These are phyloP conservation scores for Alternaria panax DNA, from an alignment of 2,329 filamentous ascomycete genomes.

Conservation along the genomic window DNA sequence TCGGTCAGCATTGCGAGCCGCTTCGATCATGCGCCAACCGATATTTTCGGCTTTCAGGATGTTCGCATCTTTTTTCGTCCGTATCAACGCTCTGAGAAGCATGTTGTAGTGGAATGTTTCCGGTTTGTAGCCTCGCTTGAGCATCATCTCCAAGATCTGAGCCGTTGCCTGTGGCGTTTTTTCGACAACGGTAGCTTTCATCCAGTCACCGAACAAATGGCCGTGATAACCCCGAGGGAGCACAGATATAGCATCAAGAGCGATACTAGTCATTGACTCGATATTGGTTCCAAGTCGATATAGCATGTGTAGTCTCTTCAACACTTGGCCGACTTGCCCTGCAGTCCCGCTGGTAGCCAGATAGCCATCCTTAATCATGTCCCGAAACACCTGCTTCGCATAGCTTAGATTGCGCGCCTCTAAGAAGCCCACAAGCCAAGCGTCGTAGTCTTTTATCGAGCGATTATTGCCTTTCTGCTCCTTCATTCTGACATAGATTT, in stretches of 20 bases:
- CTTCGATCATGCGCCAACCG: slow-evolving; percentile 47
- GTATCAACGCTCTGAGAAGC: slow-evolving; percentile 79
- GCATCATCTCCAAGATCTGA: slow-evolving; percentile 78
- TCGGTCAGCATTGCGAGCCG: slow-evolving; percentile 15
- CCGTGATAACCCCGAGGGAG: slow-evolving; percentile 68
- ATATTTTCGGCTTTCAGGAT: slow-evolving; percentile 46
- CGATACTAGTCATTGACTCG: slow-evolving; percentile 38
- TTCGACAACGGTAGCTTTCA: slow-evolving; percentile 80
- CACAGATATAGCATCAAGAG: slow-evolving; percentile 55
- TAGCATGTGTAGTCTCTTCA: slow-evolving; percentile 37
- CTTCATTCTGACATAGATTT: slow-evolving; percentile 63
- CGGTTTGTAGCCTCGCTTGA: slow-evolving; percentile 69
- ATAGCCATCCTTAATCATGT: slow-evolving; percentile 76
- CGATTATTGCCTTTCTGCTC: slow-evolving; percentile 65
- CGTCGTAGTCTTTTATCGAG: slow-evolving; percentile 78
- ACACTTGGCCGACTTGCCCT: slow-evolving; percentile 24
- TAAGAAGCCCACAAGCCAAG: slow-evolving; percentile 74
- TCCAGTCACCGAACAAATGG: slow-evolving; percentile 88
- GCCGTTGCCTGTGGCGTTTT: slow-evolving; percentile 67
- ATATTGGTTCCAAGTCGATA: slow-evolving; percentile 41
- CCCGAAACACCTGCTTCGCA: slow-evolving; percentile 79
- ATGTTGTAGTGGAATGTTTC: slow-evolving; percentile 82
- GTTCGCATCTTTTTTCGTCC: slow-evolving; percentile 46
- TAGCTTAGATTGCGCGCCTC: slow-evolving; percentile 69
- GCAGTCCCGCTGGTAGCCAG: slow-evolving; percentile 52